These are phyloP conservation scores for Erythrobasidium yunnanense DNA, from an alignment of 768 basidiomycete genomes.

Conservation along the genomic window DNA sequence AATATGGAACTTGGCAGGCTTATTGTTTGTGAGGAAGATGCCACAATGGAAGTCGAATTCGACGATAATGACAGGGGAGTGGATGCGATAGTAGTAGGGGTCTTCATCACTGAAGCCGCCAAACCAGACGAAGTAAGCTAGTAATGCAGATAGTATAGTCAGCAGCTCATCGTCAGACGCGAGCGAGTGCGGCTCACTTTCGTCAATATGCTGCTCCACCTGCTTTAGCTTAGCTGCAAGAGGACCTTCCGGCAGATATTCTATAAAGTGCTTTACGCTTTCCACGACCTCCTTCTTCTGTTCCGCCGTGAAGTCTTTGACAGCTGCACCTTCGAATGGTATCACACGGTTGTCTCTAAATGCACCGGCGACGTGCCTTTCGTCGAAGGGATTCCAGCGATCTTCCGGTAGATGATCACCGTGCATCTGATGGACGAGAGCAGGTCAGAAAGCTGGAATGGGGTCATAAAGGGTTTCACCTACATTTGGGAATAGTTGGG, in stretches of 20 bases:
- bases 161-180: neutral
- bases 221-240: conserved; percentile 32
- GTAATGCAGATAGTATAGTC: conserved; percentile 21
- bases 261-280: conserved; percentile 36
- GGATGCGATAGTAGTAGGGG: conserved; percentile 39
- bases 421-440: conserved; percentile 6
- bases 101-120: conserved; percentile 38
- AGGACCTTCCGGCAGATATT: conserved; percentile 35
- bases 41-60: conserved; percentile 41
- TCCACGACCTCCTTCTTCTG: conserved; percentile 33
- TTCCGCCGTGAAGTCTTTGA: conserved; percentile 29
- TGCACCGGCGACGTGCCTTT: conserved; percentile 39
- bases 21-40: conserved; percentile 40
- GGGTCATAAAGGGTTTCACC: conserved; percentile 22
- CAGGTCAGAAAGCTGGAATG: neutral
- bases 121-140: conserved; percentile 38
- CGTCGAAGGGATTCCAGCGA: conserved; percentile 40
- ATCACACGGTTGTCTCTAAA: conserved; percentile 39
- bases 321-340: conserved; percentile 36
- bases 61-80: conserved; percentile 38
- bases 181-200: neutral
- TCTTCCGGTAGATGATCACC: conserved; percentile 30
- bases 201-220: conserved; percentile 8
- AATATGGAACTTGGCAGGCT: conserved; percentile 39
- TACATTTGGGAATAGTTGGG: conserved; percentile 36